phyloP scores from a whole-genome alignment of 345 rosid genomes.

The Eucalyptus polybractea region DNA sequence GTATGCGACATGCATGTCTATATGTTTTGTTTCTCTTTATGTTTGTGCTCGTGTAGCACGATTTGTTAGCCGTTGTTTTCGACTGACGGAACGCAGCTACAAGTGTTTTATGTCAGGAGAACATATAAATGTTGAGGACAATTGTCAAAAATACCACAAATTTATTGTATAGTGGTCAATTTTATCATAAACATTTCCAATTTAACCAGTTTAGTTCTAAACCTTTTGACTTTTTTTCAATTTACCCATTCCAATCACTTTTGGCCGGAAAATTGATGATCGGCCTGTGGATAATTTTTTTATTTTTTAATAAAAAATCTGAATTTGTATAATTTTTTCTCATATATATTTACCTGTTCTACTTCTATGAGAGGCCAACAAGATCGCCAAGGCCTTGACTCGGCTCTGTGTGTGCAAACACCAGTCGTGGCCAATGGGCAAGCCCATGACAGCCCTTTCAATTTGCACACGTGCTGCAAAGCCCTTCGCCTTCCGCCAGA shows the following conservation, averaged over 20 bases:
- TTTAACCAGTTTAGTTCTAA: rapidly evolving
- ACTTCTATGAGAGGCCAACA: too few species aligned
- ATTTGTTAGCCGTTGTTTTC: background rate
- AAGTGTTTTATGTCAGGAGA: background rate
- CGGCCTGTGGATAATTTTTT: too few species aligned
- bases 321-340: background rate
- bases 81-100: background rate
- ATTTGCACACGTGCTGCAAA: rapidly evolving
- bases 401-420: too few species aligned
- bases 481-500: rapidly evolving
- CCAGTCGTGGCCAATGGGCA: too few species aligned
- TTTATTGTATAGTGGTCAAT: rapidly evolving
- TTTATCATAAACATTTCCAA: background rate
- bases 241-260: background rate
- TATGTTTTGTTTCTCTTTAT: background rate
- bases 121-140: background rate
- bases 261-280: rapidly evolving
- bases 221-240: rapidly evolving
- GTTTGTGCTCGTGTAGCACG: background rate
- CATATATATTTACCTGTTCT: background rate
- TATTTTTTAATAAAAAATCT: too few species aligned
- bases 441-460: background rate
- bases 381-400: too few species aligned
- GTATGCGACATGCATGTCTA: background rate
- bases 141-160: background rate